Percentiles rank a stretch among this genome's conserved stretches.
phyloP scores from a whole-genome alignment of 164 flowering plant species.

The Echeveria elegans region DNA sequence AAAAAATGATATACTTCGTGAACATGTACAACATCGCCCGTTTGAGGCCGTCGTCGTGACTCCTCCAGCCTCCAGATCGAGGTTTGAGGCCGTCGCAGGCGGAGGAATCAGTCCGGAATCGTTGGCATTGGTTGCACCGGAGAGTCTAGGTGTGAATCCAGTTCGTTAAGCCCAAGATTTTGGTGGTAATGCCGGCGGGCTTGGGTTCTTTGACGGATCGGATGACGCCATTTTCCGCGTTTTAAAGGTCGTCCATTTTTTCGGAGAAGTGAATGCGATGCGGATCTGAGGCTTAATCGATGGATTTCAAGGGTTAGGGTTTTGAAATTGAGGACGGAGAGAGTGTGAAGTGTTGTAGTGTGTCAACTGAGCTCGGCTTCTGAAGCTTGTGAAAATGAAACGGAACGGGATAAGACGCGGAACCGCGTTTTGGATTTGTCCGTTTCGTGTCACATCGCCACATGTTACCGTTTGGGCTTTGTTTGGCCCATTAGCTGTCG shows the following conservation, averaged over 20 bases:
- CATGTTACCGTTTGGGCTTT: too few relatives aligned
- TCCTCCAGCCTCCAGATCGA: slow-evolving; percentile 73
- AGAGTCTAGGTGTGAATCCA: slow-evolving; percentile 47
- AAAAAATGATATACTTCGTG: too few relatives aligned
- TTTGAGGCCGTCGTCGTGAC: too few relatives aligned
- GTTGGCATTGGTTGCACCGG: slow-evolving; percentile 24
- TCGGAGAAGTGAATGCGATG: too few relatives aligned
- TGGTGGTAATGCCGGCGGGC: slow-evolving; percentile 53
- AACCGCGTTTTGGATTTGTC: background rate
- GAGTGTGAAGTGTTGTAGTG: slow-evolving; percentile 9
- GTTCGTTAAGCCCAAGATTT: slow-evolving; percentile 85
- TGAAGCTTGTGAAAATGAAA: too few relatives aligned
- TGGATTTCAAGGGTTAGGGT: background rate
- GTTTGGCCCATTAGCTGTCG: too few relatives aligned
- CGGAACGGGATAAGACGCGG: background rate
- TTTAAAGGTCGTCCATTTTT: background rate
- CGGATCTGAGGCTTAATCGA: background rate
- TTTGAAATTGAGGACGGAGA: background rate
- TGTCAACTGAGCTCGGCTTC: slow-evolving; percentile 14
- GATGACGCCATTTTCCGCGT: slow-evolving; percentile 40
- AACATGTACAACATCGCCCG: too few relatives aligned
- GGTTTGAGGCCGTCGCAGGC: slow-evolving; percentile 15
- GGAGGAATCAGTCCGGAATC: slow-evolving; percentile 53
- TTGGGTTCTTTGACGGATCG: slow-evolving; percentile 53
- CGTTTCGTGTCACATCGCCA: background rate